Evolutionary conservation across 495 filamentous ascomycete species (phyloP).

Genomic region (Penicillium longicatenatum): DNA sequence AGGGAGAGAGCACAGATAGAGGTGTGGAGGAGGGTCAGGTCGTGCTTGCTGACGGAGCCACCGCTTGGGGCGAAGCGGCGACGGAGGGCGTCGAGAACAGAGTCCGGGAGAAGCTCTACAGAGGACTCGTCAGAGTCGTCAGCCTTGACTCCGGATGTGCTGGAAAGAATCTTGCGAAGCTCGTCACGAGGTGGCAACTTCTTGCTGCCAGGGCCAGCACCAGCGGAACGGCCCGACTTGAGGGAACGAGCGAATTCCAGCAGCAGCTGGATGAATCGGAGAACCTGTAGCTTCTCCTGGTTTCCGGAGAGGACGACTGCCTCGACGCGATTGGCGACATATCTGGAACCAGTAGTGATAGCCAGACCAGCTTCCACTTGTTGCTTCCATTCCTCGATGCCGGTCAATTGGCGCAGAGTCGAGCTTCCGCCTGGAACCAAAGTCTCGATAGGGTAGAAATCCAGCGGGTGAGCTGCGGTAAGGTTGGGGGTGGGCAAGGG

Average conservation of each 20-base stretch:
- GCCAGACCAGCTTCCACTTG: constrained; percentile 57
- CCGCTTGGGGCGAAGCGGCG: constrained; percentile 66
- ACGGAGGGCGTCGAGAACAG: constrained; percentile 66
- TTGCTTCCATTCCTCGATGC: constrained; percentile 74
- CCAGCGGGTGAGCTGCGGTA: constrained; percentile 67
- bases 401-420: constrained; percentile 58
- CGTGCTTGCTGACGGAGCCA: constrained; percentile 59
- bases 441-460: constrained; percentile 75
- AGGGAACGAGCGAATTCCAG: constrained; percentile 62
- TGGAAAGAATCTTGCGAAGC: constrained; percentile 44
- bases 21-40: constrained; percentile 65
- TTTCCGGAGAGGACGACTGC: constrained; percentile 59
- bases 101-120: constrained; percentile 49
- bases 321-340: constrained; percentile 63
- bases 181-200: constrained; percentile 44
- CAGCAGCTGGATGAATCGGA: constrained; percentile 61
- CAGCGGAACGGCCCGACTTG: constrained; percentile 25
- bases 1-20: constrained; percentile 68
- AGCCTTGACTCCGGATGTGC: constrained; percentile 25
- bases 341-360: constrained; percentile 61
- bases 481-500: constrained; percentile 78
- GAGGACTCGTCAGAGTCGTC: constrained; percentile 14
- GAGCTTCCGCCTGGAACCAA: constrained; percentile 58
- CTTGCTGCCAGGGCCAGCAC: constrained; percentile 36
- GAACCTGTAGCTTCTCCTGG: constrained; percentile 55